Evolutionary conservation across 306 rosid genomes (phyloP).

Genomic region (Crotalaria pallida): DNA sequence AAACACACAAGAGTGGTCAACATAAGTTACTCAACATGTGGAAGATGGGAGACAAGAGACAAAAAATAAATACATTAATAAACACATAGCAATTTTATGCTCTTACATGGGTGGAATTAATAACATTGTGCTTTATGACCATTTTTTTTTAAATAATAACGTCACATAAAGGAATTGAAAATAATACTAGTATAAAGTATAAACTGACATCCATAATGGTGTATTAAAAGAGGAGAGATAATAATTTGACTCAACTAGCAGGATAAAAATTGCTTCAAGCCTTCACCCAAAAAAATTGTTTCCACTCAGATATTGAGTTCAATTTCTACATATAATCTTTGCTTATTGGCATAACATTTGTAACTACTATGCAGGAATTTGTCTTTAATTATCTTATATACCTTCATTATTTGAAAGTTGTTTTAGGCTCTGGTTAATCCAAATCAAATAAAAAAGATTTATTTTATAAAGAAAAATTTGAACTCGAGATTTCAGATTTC

Average conservation of each 20-base stretch:
- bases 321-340: background rate
- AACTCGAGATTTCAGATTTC: too few relatives aligned
- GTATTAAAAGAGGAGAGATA: constrained; percentile 10
- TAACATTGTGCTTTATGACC: background rate
- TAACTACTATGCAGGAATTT: background rate
- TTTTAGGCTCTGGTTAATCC: too few relatives aligned
- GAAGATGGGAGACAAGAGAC: background rate
- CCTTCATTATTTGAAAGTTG: too few relatives aligned
- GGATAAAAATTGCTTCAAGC: too few relatives aligned
- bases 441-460: too few relatives aligned
- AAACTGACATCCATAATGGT: background rate
- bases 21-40: background rate
- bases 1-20: background rate
- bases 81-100: background rate
- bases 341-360: background rate
- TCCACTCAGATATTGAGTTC: background rate
- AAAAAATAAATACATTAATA: background rate
- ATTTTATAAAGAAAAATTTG: too few relatives aligned
- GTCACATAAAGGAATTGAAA: background rate
- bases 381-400: too few relatives aligned
- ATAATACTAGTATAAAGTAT: too few relatives aligned
- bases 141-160: background rate
- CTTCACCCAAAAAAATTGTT: too few relatives aligned
- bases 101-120: background rate
- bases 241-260: background rate